Base-by-base conservation (phyloP, 306 rosid genomes). In the Prunus mira region DNA sequence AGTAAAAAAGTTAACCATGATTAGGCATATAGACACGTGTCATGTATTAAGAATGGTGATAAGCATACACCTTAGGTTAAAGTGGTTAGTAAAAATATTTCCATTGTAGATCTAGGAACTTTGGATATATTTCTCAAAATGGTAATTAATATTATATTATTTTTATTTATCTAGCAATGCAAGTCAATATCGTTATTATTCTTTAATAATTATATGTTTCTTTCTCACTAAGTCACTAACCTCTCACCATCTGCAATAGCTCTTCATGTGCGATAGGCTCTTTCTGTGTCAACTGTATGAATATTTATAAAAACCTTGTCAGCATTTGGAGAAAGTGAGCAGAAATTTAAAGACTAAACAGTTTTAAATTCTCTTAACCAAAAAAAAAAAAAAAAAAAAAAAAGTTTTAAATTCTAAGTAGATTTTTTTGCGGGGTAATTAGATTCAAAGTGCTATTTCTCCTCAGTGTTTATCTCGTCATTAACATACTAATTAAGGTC, bases 11-110 rank as follows among this genome's bases (percentile, higher is more conserved):
- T 38, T 38, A 7, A 38, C 0, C 0, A 7, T 38, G 0, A 0
- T 38, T 38, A 38, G 9, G 9, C 9, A 0, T 38, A 7, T 38
- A 0, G 0, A 7, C 9, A 38, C 0, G 0, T 38, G 0, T 38
- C 43, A 1, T 6, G 9, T 38, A 7, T 34, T 38, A 7, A 38
- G 43, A 7, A 38, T 0, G 0, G 0, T 38, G 0, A 9, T 6
- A 2, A 6, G 43, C 2, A 38, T 7, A 38, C 9, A 38, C 9
- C 43, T 38, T 38, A 0, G 2, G 9, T 38, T 38, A 38, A 38
- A 7, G 0, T 38, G 2, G 9, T 38, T 0, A 38, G 9, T 0
- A 38, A 38, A 1, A 38, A 38, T 38, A 34, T 6, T 34, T 34
- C 0, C 5, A 55, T 8, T 0, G 18, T 5, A 3, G 9, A 60